A percentile compares a stretch with the other conserved stretches of the same genome.
These are phyloP conservation scores for Candida schatavii DNA, from an alignment of 805 yeast genomes.

Conservation along the genomic window DNA sequence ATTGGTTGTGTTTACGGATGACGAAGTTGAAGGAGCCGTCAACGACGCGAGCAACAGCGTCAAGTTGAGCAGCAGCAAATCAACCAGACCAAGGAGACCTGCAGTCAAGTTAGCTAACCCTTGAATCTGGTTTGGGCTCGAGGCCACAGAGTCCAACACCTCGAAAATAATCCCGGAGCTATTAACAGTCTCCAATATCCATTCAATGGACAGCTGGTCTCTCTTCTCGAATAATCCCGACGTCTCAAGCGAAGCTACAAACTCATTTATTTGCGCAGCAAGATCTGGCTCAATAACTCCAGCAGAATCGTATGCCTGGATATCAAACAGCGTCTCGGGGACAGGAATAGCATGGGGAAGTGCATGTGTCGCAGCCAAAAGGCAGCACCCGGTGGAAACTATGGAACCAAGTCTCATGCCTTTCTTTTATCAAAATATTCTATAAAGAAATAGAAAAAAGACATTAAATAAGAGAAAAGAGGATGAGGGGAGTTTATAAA, in stretches of 20 bases:
- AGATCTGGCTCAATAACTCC: constrained; percentile 9
- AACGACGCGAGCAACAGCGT: neutral
- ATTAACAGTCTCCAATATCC: constrained; percentile 24
- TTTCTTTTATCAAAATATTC: neutral
- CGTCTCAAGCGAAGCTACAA: neutral
- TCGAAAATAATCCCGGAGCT: constrained; percentile 31
- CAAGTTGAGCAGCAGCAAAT: neutral
- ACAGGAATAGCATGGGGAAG: constrained; percentile 20
- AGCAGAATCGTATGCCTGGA: constrained; percentile 13
- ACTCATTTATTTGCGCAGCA: constrained; percentile 8
- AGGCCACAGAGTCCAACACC: constrained; percentile 35
- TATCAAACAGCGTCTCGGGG: constrained; percentile 15
- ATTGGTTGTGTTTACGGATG: constrained; percentile 17
- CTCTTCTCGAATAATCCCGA: constrained; percentile 13
- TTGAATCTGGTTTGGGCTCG: constrained; percentile 24
- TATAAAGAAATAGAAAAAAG: neutral
- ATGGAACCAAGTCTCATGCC: constrained; percentile 13
- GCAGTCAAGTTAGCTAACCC: constrained; percentile 32
- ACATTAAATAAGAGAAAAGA: neutral
- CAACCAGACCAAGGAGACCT: neutral
- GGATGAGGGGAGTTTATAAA: no score
- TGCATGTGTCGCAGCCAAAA: constrained; percentile 14
- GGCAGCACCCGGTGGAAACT: constrained; percentile 9
- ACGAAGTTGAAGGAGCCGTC: neutral
- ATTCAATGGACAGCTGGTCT: constrained; percentile 23